These are phyloP conservation scores for Beauveria bassiana DNA, from an alignment of 2,329 filamentous ascomycete genomes.

Conservation along the genomic window DNA sequence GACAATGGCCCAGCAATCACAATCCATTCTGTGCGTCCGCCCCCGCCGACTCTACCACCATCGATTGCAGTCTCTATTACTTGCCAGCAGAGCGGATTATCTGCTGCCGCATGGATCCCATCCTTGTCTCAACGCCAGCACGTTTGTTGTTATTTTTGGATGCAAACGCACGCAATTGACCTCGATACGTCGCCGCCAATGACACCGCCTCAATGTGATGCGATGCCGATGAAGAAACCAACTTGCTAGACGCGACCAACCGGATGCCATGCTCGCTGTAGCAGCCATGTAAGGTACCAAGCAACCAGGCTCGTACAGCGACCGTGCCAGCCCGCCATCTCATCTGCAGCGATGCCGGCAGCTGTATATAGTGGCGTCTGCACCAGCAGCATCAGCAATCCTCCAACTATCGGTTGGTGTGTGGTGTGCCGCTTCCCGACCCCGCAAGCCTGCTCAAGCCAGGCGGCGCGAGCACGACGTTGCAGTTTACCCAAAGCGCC, in stretches of 20 bases:
- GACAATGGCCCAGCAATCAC: neutral
- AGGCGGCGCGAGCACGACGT: neutral
- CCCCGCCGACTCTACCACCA: neutral
- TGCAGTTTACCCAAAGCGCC: conserved; percentile 5
- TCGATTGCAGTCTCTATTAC: neutral
- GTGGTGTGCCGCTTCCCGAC: neutral
- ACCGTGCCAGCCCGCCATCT: neutral
- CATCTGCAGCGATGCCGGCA: conserved; percentile 2
- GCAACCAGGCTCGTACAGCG: neutral
- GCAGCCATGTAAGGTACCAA: conserved; percentile 1
- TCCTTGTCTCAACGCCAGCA: neutral
- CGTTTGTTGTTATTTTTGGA: neutral
- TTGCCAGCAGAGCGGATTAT: neutral
- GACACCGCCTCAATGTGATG: neutral
- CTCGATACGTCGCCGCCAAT: neutral
- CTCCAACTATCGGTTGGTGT: neutral
- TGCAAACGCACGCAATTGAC: conserved; percentile 5
- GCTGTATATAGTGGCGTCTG: neutral
- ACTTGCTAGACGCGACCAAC: neutral
- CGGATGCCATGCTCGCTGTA: neutral
- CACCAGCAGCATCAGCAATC: neutral
- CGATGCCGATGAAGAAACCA: neutral
- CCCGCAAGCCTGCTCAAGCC: neutral
- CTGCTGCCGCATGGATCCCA: neutral
- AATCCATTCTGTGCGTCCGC: neutral